phyloP scores from a whole-genome alignment of 2,329 filamentous ascomycete genomes.

The Monosporascus cannonballus region DNA sequence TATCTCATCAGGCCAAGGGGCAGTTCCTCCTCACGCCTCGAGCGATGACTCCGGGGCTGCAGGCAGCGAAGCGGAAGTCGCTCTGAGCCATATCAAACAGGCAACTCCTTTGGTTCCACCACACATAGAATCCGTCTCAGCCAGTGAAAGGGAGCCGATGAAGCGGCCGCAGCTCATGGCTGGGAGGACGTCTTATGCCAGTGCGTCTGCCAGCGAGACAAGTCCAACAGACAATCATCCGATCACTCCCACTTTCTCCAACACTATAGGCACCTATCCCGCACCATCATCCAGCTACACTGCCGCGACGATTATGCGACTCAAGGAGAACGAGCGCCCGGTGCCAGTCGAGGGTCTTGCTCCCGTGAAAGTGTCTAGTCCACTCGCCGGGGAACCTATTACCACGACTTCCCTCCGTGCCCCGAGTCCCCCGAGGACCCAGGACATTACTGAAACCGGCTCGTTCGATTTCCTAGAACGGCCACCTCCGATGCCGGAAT shows the following conservation, averaged over 20 bases:
- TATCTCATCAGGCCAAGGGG: constrained; percentile 9
- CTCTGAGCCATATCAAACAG: constrained; percentile 36
- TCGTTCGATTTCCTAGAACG: neutral
- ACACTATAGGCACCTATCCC: constrained; percentile 16
- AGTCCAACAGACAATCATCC: constrained; percentile 19
- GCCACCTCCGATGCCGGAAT: constrained; percentile 9
- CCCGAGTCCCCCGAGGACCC: constrained; percentile 5
- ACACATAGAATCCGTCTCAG: constrained; percentile 20
- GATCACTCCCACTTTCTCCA: constrained; percentile 24
- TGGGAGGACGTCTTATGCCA: constrained; percentile 29
- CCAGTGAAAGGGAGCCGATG: constrained; percentile 17
- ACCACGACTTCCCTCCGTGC: constrained; percentile 7
- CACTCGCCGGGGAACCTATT: constrained; percentile 14
- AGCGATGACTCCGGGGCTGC: constrained; percentile 25
- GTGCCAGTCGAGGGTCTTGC: constrained; percentile 21
- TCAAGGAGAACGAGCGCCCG: constrained; percentile 20
- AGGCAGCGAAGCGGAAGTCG: constrained; percentile 35
- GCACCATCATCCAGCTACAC: constrained; percentile 27
- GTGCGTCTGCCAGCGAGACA: constrained; percentile 21
- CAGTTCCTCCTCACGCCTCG: constrained; percentile 16
- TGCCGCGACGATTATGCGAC: constrained; percentile 25
- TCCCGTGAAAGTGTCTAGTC: constrained; percentile 22
- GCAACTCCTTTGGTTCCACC: constrained; percentile 26
- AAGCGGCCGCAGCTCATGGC: constrained; percentile 24
- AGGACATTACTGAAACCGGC: constrained; percentile 7